These are phyloP conservation scores for Lachancea cidri DNA, from an alignment of 805 yeast species.

Conservation along the genomic window DNA sequence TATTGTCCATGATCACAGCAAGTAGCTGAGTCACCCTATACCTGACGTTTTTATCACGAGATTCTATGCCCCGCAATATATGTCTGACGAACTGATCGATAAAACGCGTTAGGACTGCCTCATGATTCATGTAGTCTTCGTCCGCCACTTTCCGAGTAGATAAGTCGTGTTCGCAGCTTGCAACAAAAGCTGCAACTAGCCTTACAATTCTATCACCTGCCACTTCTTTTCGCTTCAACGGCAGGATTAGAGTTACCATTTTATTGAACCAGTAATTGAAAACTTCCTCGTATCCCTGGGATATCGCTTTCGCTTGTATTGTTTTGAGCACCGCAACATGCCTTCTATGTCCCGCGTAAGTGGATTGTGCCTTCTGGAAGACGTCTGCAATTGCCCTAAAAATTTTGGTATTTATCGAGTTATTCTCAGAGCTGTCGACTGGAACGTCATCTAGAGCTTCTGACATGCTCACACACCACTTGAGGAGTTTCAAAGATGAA, in stretches of 20 bases:
- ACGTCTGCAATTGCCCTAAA: conserved; percentile 52
- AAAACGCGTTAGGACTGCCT: conserved; percentile 45
- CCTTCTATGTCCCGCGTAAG: conserved; percentile 72
- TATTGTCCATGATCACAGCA: conserved; percentile 62
- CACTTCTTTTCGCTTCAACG: conserved; percentile 61
- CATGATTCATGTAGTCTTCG: conserved; percentile 35
- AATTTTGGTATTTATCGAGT: conserved; percentile 27
- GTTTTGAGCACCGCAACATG: conserved; percentile 58
- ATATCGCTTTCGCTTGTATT: conserved; percentile 51
- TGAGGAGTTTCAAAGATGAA: background rate
- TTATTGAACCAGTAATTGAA: conserved; percentile 59
- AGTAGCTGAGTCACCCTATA: conserved; percentile 73
- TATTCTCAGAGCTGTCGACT: background rate
- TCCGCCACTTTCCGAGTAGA: conserved; percentile 23
- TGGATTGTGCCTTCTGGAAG: conserved; percentile 74
- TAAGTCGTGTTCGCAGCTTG: conserved; percentile 36
- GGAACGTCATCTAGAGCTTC: background rate
- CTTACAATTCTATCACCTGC: conserved; percentile 75
- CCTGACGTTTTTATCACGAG: conserved; percentile 71
- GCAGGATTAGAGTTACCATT: conserved; percentile 58
- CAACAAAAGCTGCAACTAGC: conserved; percentile 55
- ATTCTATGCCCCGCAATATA: conserved; percentile 70
- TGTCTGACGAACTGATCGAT: conserved; percentile 59
- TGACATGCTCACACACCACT: background rate
- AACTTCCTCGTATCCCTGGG: conserved; percentile 47